Percentiles rank a stretch among this genome's conserved stretches.
Evolutionary conservation across 23 red algal genomes (phyloP).

Genomic region (Cyanidium caldarium): DNA sequence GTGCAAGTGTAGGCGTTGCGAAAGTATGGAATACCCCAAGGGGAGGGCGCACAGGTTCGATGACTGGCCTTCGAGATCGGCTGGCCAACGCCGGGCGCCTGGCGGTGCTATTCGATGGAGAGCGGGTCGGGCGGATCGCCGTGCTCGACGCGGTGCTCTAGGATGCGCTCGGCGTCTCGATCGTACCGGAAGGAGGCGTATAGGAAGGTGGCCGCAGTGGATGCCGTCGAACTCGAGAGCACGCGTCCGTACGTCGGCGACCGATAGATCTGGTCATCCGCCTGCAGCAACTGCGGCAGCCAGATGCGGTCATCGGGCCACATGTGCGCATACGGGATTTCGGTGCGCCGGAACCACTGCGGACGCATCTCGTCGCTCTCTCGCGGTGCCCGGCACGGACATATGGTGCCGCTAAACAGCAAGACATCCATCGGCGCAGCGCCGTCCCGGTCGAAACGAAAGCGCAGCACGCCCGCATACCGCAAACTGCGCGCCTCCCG

Average conservation of each 20-base stretch:
- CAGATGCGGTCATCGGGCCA: constrained; percentile 1
- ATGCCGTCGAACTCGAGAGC: too few relatives aligned
- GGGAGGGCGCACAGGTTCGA: neutral
- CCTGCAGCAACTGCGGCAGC: neutral
- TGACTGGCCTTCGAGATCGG: neutral
- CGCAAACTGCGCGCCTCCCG: neutral
- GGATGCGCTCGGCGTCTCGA: neutral
- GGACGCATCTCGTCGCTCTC: neutral
- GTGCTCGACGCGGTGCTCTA: neutral
- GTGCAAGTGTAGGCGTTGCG: neutral
- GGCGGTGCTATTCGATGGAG: neutral
- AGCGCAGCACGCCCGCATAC: neutral
- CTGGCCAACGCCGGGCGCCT: neutral
- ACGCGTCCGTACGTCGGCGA: too few relatives aligned
- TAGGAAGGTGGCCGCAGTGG: neutral
- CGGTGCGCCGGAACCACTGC: neutral
- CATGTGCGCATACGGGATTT: neutral
- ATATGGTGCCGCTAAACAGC: neutral
- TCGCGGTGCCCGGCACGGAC: neutral
- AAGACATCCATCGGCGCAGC: neutral
- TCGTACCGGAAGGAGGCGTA: neutral
- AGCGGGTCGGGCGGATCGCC: neutral
- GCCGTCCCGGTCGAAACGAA: neutral
- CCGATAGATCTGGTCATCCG: neutral
- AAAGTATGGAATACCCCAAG: neutral